Base-by-base conservation (phyloP, 2,329 filamentous ascomycete genomes). In the Lachnellula subtilissima region DNA sequence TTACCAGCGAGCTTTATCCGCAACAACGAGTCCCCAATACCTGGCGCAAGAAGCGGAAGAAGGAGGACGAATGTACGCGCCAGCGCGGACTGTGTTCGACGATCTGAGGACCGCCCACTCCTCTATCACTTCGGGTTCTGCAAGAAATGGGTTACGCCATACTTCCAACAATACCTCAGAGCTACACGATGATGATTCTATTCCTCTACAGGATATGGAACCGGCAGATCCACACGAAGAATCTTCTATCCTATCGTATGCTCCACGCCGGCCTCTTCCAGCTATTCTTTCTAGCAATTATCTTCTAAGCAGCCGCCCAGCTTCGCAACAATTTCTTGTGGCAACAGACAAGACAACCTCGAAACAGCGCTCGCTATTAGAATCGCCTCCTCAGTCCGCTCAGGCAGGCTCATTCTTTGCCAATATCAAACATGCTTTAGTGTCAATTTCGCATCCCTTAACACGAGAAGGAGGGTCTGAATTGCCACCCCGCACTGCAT, bases 101-200 rank as follows among this genome's bases (percentile, higher is more conserved):
- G 66, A 70, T 48, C 58, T 68, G 19, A 51, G 51, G 5, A 66
- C 65, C 7, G 67, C 67, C 0, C 57, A 68, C 42, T 65, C 61
- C 3, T 64, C 61, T 23, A 69, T 69, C 25, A 68, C 65, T 2
- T 66, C 67, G 15, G 60, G 66, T 14, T 52, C 57, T 25, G 61
- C 54, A 15, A 65, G 59, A 54, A 61, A 36, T 43, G 49, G 53
- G 11, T 53, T 46, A 32, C 50, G 50, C 37, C 48, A 52, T 5
- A 23, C 45, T 19, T 57, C 56, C 7, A 50, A 59, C 22, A 48
- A 50, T 35, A 37, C 42, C 22, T 51, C 46, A 23, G 54, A 53
- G 9, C 39, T 22, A 28, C 56, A 60, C 23, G 59, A 62, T 25
- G 51, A 56, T 37, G 53, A 57, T 23, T 61, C 64, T 23, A 64